Base-by-base conservation (phyloP, 169 alveolate species). In the Babesia ovata region DNA sequence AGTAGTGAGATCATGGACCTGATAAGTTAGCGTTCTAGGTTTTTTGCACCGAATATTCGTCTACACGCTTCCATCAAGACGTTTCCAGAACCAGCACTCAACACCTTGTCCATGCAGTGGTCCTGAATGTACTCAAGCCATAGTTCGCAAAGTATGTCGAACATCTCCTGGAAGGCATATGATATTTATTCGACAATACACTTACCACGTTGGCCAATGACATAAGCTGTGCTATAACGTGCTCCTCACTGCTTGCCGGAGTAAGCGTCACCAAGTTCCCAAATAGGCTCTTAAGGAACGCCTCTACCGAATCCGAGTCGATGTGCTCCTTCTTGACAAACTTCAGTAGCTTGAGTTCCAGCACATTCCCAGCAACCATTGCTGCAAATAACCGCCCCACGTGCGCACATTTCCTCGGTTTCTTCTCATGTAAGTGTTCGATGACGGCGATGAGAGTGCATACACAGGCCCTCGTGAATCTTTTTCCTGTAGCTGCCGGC, bases 401-500 rank as follows among this genome's bases (percentile, higher is more conserved):
- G 24, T 67, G 63, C 11, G 63, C 24, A 11, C 67, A 50, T 45
- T 52, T 67, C 14, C 53, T 63, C 21, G 76, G 76, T 22, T 42
- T 49, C 58, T 54, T 67, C 36, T 67, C 76, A 28, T 75, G 75
- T 14, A 75, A 56, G 65, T 75, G 71, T 28, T 75, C 73, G 12
- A 75, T 62, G 54, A 39, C 24, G 11, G 73, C 28, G 13, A 75
- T 66, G 50, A 75, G 39, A 26, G 57, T 75, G 58, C 73, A 62
- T 21, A 62, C 73, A 8, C 24, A 50, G 12, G 71, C 75, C 49
- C 84, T 62, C 22, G 62, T 75, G 46, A 62, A 75, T 28, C 66
- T 39, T 36, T 75, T 75, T 14, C 84, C 71, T 0, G 73, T 26
- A 3, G 62, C 49, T 22, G 73, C 46, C 21, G 71, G 71, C 67